Conservation (phyloP, 163 green algal species). For the Prototheca wickerhamii region DNA sequence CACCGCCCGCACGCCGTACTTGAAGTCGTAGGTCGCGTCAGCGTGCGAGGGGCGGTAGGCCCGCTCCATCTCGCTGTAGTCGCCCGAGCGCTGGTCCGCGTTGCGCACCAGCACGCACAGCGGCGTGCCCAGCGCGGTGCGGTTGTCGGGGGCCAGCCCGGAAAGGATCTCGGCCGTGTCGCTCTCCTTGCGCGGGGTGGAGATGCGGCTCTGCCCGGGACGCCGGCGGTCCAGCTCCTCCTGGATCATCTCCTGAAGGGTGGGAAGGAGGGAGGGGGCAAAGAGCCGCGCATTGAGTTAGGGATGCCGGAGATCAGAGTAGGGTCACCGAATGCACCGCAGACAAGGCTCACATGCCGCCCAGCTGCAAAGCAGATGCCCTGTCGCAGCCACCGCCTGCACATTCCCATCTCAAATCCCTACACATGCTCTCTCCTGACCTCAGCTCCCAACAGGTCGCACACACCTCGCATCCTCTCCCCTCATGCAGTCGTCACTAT, state of each 20-base stretch:
- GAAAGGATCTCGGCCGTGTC: constrained; percentile 90
- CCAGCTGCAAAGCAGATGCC: background rate
- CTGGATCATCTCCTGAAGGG: constrained; percentile 74
- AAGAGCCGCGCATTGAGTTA: background rate
- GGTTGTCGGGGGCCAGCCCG: constrained; percentile 54
- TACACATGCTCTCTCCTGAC: too few relatives aligned
- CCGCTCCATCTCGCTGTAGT: constrained; percentile 95
- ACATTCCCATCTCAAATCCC: too few relatives aligned
- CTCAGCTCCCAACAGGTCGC: too few relatives aligned
- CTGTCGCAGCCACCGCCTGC: too few relatives aligned
- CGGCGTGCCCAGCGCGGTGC: constrained; percentile 80
- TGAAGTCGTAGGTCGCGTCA: constrained; percentile 99
- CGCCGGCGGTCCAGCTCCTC: constrained; percentile 77
- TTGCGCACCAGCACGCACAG: constrained; percentile 96
- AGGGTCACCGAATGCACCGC: background rate
- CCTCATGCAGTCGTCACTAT: background rate
- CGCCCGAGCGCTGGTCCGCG: constrained; percentile 83
- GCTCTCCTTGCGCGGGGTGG: constrained; percentile 90
- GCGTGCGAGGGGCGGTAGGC: constrained; percentile 94
- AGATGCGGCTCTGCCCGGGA: constrained; percentile 94
- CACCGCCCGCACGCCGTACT: constrained; percentile 96
- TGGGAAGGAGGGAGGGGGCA: background rate
- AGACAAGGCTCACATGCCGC: background rate
- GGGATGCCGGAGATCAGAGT: too few relatives aligned
- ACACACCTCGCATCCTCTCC: constrained; percentile 40